A percentile compares a stretch with the other conserved stretches of the same genome.
Conservation (phyloP, 257 asterid genomes). For the Verbascum thapsus region DNA sequence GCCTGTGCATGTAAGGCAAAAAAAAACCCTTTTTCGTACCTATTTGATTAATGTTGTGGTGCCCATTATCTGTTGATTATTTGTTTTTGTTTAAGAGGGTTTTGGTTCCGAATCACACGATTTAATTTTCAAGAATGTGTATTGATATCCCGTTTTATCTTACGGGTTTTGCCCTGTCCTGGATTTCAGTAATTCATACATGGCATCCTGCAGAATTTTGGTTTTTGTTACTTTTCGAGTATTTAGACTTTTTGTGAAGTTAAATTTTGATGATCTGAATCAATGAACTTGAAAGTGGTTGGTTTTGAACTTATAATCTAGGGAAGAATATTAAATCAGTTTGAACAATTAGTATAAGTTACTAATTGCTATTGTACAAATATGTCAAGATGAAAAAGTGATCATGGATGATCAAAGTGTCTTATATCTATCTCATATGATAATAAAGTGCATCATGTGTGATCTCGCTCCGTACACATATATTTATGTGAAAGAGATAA, state of each 20-base stretch:
- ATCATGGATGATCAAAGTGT: conserved; percentile 11
- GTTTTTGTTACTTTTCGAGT: no score
- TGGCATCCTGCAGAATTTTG: no score
- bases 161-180: no score
- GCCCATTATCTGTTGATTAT: conserved; percentile 3
- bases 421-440: not conserved
- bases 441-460: conserved; percentile 7
- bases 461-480: conserved; percentile 13
- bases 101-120: not conserved
- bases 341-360: not conserved
- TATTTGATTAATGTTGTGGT: no score
- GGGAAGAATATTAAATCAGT: not conserved
- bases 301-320: conserved; percentile 3
- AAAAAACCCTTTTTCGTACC: conserved; percentile 22
- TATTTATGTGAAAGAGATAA: not conserved
- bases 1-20: conserved; percentile 10
- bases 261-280: no score
- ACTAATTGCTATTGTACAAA: conserved; percentile 15
- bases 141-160: not conserved
- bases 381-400: conserved; percentile 6
- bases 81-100: not conserved
- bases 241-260: no score
- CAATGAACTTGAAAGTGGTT: conserved; percentile 11
- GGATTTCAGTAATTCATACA: no score
- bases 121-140: not conserved